Conservation (phyloP, 306 rosid species). For the Sicyos edulis region DNA sequence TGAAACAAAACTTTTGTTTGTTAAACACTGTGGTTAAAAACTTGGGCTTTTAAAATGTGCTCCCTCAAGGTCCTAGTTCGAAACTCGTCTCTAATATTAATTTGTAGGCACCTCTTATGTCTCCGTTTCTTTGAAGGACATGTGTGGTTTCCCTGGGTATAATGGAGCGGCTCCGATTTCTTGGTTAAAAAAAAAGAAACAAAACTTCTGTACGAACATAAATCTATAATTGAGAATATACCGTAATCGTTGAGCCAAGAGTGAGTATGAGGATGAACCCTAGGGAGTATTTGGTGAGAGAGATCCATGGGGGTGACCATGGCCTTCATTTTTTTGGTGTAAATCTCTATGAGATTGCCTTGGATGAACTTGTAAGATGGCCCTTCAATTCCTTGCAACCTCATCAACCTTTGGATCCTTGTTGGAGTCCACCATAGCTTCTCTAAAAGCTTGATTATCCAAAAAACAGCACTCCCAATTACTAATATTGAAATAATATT, state of each 20-base stretch:
- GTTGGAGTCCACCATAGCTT: conserved; percentile 16
- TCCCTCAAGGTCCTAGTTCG: no score
- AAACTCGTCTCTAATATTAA: no score
- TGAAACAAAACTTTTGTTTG: no score
- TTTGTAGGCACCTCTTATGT: no score
- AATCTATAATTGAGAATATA: background rate
- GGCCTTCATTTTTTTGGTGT: background rate
- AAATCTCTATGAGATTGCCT: background rate
- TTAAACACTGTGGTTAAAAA: no score
- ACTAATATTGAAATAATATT: background rate
- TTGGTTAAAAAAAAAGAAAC: no score
- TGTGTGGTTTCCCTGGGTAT: no score
- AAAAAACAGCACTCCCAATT: background rate
- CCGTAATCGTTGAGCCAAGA: background rate
- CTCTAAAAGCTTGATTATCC: background rate
- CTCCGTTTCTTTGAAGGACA: no score
- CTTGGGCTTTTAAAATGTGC: no score
- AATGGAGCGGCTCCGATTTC: no score
- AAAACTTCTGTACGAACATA: no score
- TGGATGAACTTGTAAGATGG: conserved; percentile 7
- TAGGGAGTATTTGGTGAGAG: background rate
- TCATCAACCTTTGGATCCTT: background rate
- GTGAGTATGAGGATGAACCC: conserved; percentile 1
- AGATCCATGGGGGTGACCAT: conserved; percentile 1
- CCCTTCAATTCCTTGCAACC: background rate